A percentile compares a stretch with the other conserved stretches of the same genome.
Evolutionary conservation across 257 asterid species (phyloP).

Genomic region (Capsicum chinense): DNA sequence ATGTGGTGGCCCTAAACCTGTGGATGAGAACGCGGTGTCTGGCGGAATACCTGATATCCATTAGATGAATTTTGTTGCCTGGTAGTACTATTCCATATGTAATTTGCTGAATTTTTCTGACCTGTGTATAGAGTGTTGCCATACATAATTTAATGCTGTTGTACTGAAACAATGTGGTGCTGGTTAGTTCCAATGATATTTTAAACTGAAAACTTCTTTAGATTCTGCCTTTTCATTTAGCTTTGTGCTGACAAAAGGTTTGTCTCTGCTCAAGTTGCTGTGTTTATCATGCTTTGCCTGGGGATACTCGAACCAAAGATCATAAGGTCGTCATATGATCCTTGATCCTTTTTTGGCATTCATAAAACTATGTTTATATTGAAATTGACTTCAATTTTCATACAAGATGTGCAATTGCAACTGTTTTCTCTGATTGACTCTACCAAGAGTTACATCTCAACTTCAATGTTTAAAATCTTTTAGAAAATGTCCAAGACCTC

Average conservation of each 20-base stretch:
- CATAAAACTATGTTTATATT: no score
- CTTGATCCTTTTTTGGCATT: no score
- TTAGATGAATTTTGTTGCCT: neutral
- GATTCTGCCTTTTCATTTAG: conserved; percentile 15
- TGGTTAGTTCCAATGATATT: neutral
- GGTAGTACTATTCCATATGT: neutral
- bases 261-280: neutral
- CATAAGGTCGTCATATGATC: no score
- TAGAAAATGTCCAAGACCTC: no score
- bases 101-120: conserved; percentile 14
- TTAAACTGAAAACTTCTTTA: neutral
- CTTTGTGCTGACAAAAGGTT: neutral
- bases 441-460: no score
- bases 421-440: no score
- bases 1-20: conserved; percentile 89
- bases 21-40: conserved; percentile 74
- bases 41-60: conserved; percentile 66
- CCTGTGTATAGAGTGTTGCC: neutral
- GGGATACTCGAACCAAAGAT: no score
- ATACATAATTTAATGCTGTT: conserved; percentile 4
- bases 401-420: no score
- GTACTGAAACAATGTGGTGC: neutral
- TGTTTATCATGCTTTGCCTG: no score
- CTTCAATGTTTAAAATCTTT: no score
- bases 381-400: no score